phyloP scores from a whole-genome alignment of 805 yeast species.

The Peterozyma toletana region DNA sequence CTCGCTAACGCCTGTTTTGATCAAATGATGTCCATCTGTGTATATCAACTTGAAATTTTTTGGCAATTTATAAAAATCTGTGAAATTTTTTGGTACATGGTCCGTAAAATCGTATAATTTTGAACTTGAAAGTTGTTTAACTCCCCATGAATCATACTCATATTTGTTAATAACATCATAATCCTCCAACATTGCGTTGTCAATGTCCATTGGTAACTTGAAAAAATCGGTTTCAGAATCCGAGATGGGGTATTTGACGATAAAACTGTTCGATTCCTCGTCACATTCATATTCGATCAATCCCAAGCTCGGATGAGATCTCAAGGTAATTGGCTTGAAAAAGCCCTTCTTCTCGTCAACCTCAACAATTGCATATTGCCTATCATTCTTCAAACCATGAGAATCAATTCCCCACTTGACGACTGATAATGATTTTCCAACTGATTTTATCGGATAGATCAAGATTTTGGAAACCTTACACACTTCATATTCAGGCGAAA shows the following conservation, averaged over 20 bases:
- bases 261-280: background rate
- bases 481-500: too few relatives aligned
- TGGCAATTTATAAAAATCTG: background rate
- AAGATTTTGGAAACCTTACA: constrained; percentile 14
- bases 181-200: background rate
- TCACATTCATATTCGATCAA: constrained; percentile 10
- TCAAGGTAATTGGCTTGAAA: constrained; percentile 13
- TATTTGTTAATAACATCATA: background rate
- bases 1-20: constrained; percentile 16
- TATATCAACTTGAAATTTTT: constrained; percentile 13
- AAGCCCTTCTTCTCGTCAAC: constrained; percentile 9
- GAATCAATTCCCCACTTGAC: constrained; percentile 17
- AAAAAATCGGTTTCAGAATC: background rate
- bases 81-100: constrained; percentile 1
- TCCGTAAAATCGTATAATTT: background rate
- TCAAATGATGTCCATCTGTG: constrained; percentile 17
- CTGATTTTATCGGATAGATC: constrained; percentile 23
- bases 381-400: constrained; percentile 21
- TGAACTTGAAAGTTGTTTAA: background rate
- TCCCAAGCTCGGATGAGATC: constrained; percentile 10
- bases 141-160: background rate
- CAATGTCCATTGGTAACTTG: constrained; percentile 2
- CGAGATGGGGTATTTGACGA: constrained; percentile 1
- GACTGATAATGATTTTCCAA: constrained; percentile 16
- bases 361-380: constrained; percentile 18